Conservation (phyloP, 768 basidiomycete genomes). For the Russula foetens region DNA sequence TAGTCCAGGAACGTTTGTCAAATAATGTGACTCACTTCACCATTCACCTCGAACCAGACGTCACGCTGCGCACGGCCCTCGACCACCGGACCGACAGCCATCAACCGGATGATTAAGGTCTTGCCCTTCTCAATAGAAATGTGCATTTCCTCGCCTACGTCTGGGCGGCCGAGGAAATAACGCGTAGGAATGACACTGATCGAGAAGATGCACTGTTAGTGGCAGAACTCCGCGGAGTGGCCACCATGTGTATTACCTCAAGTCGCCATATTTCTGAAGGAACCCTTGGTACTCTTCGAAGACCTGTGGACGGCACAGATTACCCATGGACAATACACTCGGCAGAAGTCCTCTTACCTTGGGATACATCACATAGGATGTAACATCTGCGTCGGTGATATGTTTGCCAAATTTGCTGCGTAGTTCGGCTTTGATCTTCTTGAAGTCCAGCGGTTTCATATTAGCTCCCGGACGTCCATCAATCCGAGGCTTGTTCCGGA, state of each 20-base stretch:
- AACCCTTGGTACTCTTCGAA: conserved; percentile 97
- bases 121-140: conserved; percentile 95
- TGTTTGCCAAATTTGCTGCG: conserved; percentile 92
- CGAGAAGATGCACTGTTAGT: conserved; percentile 7
- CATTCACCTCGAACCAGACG: conserved; percentile 98
- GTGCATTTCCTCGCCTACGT: conserved; percentile 92
- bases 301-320: conserved; percentile 42
- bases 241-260: conserved; percentile 50
- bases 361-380: conserved; percentile 97
- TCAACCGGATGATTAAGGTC: conserved; percentile 90
- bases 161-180: conserved; percentile 92
- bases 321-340: neutral
- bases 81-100: conserved; percentile 92
- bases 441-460: conserved; percentile 89
- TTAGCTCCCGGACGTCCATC: conserved; percentile 86
- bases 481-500: conserved; percentile 89
- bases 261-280: conserved; percentile 90
- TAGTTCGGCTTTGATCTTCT: conserved; percentile 89
- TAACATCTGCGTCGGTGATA: conserved; percentile 89
- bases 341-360: conserved; percentile 46
- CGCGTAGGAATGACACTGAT: conserved; percentile 90
- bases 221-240: conserved; percentile 10
- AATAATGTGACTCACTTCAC: conserved; percentile 54
- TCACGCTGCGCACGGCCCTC: conserved; percentile 89
- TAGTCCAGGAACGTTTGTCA: neutral